Conservation (phyloP, 495 filamentous ascomycete genomes). For the Rostrohypoxylon terebratum region DNA sequence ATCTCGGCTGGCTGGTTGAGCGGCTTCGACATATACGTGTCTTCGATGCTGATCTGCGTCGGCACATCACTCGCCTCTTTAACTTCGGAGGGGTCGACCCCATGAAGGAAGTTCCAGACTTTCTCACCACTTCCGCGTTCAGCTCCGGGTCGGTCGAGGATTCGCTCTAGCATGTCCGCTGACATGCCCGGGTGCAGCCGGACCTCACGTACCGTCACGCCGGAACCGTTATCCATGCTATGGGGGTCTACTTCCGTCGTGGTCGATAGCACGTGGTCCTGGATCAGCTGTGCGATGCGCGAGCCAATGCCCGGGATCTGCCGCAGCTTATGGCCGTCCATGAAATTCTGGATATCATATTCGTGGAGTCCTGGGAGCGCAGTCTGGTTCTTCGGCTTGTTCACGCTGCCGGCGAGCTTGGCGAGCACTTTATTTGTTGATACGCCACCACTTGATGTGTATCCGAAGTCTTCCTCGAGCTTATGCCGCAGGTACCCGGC, state of each 20-base stretch:
- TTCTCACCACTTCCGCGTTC: slow-evolving; percentile 75
- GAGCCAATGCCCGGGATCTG: slow-evolving; percentile 89
- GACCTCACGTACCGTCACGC: slow-evolving; percentile 73
- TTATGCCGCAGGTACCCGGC: slow-evolving; percentile 74
- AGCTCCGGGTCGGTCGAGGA: slow-evolving; percentile 75
- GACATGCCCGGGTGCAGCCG: slow-evolving; percentile 70
- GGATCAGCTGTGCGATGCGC: slow-evolving; percentile 77
- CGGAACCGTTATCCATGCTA: slow-evolving; percentile 57
- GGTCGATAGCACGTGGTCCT: slow-evolving; percentile 67
- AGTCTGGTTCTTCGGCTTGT: slow-evolving; percentile 90
- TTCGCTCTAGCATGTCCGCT: slow-evolving; percentile 67
- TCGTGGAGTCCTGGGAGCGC: slow-evolving; percentile 76
- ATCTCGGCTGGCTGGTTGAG: slow-evolving; percentile 72
- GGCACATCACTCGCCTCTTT: slow-evolving; percentile 77
- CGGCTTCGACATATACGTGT: slow-evolving; percentile 74
- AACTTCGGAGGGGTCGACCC: slow-evolving; percentile 74
- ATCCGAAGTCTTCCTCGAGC: slow-evolving; percentile 82
- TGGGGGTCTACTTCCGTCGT: slow-evolving; percentile 56
- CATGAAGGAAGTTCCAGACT: slow-evolving; percentile 71
- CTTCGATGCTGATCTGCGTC: slow-evolving; percentile 93
- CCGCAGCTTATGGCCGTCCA: slow-evolving; percentile 81
- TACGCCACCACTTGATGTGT: slow-evolving; percentile 88
- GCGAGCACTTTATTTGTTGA: slow-evolving; percentile 85
- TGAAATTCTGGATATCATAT: slow-evolving; percentile 67
- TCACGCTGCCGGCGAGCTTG: slow-evolving; percentile 84